A percentile compares a stretch with the other conserved stretches of the same genome.
Evolutionary conservation across 768 basidiomycete species (phyloP).

Genomic region (Crassisporium funariophilum): DNA sequence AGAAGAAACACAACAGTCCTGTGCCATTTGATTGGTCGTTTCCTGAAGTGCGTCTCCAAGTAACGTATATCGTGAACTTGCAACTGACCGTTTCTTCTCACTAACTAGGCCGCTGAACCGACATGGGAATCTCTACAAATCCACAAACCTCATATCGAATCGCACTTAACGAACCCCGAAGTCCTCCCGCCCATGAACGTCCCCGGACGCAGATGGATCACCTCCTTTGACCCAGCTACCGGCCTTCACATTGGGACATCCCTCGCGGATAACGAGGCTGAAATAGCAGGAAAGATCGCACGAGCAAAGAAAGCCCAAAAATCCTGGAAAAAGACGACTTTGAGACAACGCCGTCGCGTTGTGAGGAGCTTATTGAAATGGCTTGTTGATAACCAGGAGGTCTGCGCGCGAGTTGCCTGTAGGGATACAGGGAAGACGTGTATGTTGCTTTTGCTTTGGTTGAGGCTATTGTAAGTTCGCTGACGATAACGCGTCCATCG

Average conservation of each 20-base stretch:
- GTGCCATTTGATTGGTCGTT: constrained; percentile 61
- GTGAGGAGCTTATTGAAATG: constrained; percentile 87
- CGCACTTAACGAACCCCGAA: constrained; percentile 59
- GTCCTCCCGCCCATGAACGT: constrained; percentile 53
- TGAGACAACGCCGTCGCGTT: constrained; percentile 78
- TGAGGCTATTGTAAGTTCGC: background rate
- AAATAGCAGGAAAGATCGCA: constrained; percentile 75
- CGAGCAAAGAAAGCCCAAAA: constrained; percentile 67
- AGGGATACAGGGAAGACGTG: constrained; percentile 96
- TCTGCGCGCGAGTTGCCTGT: constrained; percentile 84
- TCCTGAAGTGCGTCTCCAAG: constrained; percentile 54
- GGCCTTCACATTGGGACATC: constrained; percentile 78
- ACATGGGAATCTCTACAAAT: constrained; percentile 59
- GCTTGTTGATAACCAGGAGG: constrained; percentile 89
- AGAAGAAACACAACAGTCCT: constrained; percentile 72
- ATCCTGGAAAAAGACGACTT: constrained; percentile 74
- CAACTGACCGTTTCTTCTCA: background rate
- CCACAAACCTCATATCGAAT: constrained; percentile 57
- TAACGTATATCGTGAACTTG: background rate
- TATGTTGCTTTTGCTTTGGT: constrained; percentile 38
- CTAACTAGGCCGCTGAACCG: constrained; percentile 58
- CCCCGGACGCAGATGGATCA: constrained; percentile 69
- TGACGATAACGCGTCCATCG: constrained; percentile 4
- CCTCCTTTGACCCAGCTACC: constrained; percentile 91
- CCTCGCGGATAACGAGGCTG: constrained; percentile 70